These are phyloP conservation scores for Arthrobotrys sinensis DNA, from an alignment of 2,329 filamentous ascomycete genomes.

Conservation along the genomic window DNA sequence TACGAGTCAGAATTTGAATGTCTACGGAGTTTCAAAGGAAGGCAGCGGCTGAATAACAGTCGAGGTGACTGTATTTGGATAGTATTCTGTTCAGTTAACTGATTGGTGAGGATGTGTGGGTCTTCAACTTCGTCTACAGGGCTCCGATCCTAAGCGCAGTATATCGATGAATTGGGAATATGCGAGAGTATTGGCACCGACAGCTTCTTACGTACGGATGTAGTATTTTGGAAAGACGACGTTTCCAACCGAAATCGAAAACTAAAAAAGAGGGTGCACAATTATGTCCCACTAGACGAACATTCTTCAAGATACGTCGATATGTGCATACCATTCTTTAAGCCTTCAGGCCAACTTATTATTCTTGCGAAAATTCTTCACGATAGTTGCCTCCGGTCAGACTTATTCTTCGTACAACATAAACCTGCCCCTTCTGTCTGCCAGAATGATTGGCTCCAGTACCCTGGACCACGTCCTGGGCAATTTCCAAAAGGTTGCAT, in stretches of 20 bases:
- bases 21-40: not conserved
- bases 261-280: not conserved
- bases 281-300: not conserved
- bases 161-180: conserved; percentile 10
- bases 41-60: conserved; percentile 1
- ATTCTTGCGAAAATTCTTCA: conserved; percentile 19
- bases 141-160: conserved; percentile 26
- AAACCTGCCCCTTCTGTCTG: conserved; percentile 21
- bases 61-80: not conserved
- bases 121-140: conserved; percentile 13
- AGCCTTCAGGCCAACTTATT: conserved; percentile 5
- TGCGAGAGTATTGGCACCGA: not conserved
- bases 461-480: conserved; percentile 39
- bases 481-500: conserved; percentile 59
- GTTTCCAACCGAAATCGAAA: not conserved
- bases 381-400: conserved; percentile 1
- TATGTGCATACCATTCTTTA: not conserved
- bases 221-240: not conserved
- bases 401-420: conserved; percentile 1
- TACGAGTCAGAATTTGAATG: not conserved
- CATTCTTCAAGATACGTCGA: not conserved
- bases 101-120: conserved; percentile 25
- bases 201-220: not conserved
- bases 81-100: not conserved
- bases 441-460: conserved; percentile 41